These are phyloP conservation scores for Aegilops bicornis DNA, from an alignment of 176 grass and related monocot species.

Conservation along the genomic window DNA sequence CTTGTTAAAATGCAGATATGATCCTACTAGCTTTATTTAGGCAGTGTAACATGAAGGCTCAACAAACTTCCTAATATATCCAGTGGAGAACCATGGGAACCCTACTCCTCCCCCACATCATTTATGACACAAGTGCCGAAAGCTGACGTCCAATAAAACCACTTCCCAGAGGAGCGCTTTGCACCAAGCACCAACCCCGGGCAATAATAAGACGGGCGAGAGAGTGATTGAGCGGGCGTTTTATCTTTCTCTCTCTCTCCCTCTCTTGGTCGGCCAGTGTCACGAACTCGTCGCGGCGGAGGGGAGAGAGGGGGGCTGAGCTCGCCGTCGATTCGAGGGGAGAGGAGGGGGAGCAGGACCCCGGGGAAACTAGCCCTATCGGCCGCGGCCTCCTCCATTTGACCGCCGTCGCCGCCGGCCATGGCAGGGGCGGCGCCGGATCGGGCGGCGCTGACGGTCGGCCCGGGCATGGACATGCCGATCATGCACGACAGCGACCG, in stretches of 20 bases:
- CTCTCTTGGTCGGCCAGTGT: constrained; percentile 24
- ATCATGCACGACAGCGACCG: constrained; percentile 95
- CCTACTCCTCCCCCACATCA: background rate
- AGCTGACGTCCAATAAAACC: constrained; percentile 25
- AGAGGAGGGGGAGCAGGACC: background rate
- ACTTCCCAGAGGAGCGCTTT: background rate
- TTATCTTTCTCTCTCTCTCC: background rate
- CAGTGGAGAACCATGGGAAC: background rate
- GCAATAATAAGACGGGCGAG: background rate
- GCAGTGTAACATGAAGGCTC: background rate
- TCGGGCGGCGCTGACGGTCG: constrained; percentile 76
- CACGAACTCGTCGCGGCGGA: constrained; percentile 27
- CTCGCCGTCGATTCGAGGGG: constrained; percentile 21
- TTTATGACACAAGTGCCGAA: constrained; percentile 30
- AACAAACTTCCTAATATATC: constrained; percentile 4
- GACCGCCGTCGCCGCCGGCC: constrained; percentile 6
- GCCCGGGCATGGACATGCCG: constrained; percentile 89
- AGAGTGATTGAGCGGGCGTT: background rate
- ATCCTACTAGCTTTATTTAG: background rate
- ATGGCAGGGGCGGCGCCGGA: constrained; percentile 57
- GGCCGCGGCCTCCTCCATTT: background rate
- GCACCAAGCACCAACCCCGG: background rate
- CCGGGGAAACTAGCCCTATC: background rate
- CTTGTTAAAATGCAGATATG: background rate
- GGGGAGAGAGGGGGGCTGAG: background rate